Percentiles rank a stretch among this genome's conserved stretches.
Evolutionary conservation across 345 rosid genomes (phyloP).

Genomic region (Geranium brycei): DNA sequence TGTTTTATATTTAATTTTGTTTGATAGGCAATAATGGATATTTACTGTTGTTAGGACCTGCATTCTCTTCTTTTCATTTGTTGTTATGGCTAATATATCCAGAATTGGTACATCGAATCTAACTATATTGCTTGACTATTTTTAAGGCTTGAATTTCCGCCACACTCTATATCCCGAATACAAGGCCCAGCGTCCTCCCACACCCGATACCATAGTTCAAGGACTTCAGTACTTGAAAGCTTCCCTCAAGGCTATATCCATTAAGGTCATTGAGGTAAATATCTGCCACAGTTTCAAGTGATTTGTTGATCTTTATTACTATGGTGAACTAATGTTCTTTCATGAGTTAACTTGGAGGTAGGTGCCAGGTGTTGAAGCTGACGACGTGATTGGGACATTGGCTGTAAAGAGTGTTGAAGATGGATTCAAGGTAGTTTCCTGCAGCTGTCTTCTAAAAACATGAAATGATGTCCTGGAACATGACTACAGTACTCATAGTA

Average conservation of each 20-base stretch:
- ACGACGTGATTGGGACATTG: constrained; percentile 93
- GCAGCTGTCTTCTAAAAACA: background rate
- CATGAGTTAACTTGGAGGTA: constrained; percentile 24
- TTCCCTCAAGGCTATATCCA: constrained; percentile 85
- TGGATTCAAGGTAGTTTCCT: constrained; percentile 54
- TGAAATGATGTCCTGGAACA: background rate
- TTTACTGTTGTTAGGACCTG: background rate
- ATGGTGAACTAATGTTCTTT: constrained; percentile 14
- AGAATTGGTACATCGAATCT: constrained; percentile 8
- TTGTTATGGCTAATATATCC: background rate
- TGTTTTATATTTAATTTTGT: too few relatives aligned
- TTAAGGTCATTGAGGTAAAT: constrained; percentile 88
- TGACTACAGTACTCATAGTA: background rate
- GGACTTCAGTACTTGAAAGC: constrained; percentile 95
- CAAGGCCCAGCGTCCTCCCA: constrained; percentile 88
- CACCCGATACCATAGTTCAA: constrained; percentile 91
- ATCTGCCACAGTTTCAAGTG: constrained; percentile 2
- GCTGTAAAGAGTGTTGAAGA: constrained; percentile 68
- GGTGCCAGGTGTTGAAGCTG: constrained; percentile 99
- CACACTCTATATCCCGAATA: constrained; percentile 74
- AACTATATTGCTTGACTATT: constrained; percentile 5
- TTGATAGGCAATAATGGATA: too few relatives aligned
- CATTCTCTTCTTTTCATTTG: background rate
- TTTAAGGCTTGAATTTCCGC: constrained; percentile 72
- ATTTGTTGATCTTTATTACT: constrained; percentile 4